Base-by-base conservation (phyloP, 768 basidiomycete species). In the Xanthoconium stramineum region DNA sequence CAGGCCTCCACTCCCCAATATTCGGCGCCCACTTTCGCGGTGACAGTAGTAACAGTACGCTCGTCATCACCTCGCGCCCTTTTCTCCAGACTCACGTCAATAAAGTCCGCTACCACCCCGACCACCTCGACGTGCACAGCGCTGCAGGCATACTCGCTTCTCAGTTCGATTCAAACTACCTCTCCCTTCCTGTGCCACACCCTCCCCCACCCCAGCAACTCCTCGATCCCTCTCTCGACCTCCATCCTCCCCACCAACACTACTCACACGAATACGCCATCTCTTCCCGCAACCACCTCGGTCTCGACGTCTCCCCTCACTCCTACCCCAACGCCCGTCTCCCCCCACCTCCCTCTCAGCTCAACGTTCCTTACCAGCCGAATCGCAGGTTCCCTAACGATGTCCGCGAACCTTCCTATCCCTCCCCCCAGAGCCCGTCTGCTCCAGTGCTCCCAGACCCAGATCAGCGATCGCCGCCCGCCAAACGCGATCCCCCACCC, bases 1-100 rank as follows among this genome's bases (percentile, higher is more conserved):
- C 88, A 50, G 87, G 85, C 57, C 72, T 89, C 24, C 86, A 88
- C 64, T 89, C 88, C 3, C 88, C 89, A 61, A 79, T 83, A 50
- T 85, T 86, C 72, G 76, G 75, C 53, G 69, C 79, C 47, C 74
- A 75, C 29, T 78, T 75, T 62, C 74, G 77, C 74, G 73, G 75
- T 58, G 78, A 80, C 78, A 79, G 74, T 65, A 68, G 65, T 76
- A 50, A 30, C 47, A 53, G 70, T 78, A 61, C 54, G 65, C 59
- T 32, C 72, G 67, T 70, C 61, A 53, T 75, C 78, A 74, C 71
- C 74, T 80, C 83, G 74, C 74, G 75, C 64, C 74, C 76, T 66
- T 75, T 77, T 68, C 72, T 72, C 64, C 65, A 61, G 62, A 60
- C 69, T 76, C 74, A 72, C 66, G 64, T 66, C 73, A 79, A 85